phyloP scores from a whole-genome alignment of 441 rosid genomes.

The Adansonia madagascariensis region DNA sequence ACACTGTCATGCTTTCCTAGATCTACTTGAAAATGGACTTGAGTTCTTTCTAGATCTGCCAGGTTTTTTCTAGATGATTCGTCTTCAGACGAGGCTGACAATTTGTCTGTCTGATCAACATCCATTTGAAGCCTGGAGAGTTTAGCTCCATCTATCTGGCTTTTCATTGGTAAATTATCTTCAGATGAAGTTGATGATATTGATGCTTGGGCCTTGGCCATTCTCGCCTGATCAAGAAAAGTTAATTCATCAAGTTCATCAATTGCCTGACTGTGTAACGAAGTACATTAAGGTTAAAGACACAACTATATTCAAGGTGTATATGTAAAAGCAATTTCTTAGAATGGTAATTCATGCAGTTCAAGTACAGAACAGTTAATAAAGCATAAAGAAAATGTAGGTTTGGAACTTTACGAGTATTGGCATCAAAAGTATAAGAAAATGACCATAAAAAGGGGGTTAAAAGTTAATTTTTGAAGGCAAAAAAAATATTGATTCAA shows the following conservation, averaged over 20 bases:
- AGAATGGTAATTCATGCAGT: not conserved
- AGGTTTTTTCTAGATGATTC: conserved; percentile 31
- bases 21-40: conserved; percentile 27
- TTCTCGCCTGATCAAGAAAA: conserved; percentile 43
- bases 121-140: conserved; percentile 26
- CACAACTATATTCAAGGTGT: not conserved
- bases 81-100: conserved; percentile 34
- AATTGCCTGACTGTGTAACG: not conserved
- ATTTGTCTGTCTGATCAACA: conserved; percentile 18
- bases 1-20: conserved; percentile 29
- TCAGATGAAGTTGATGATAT: conserved; percentile 17
- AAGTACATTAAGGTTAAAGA: not conserved
- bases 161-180: conserved; percentile 36
- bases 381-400: not conserved
- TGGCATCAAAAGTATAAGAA: not conserved
- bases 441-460: not conserved
- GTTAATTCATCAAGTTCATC: conserved; percentile 5
- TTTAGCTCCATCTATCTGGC: conserved; percentile 28
- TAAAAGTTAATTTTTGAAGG: not conserved
- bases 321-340: not conserved
- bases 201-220: conserved; percentile 28
- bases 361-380: not conserved
- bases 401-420: not conserved
- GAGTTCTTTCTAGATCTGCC: conserved; percentile 25
- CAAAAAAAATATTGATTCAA: not conserved